Evolutionary conservation across 345 rosid genomes (phyloP).

Genomic region (Erucastrum elatum): DNA sequence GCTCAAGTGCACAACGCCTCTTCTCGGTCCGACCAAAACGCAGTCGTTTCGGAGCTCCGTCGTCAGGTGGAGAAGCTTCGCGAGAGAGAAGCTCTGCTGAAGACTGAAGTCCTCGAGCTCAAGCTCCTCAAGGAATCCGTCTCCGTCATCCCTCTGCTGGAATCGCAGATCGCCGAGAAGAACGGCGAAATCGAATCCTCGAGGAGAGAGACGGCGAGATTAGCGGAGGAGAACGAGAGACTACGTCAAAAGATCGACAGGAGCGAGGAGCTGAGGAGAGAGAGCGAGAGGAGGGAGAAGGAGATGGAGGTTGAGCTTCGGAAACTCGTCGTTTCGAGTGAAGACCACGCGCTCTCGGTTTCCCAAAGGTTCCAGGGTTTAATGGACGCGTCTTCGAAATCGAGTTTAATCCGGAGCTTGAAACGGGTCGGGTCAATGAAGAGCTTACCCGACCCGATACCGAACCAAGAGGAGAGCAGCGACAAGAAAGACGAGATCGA

Average conservation of each 20-base stretch:
- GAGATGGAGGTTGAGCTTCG: slow-evolving; percentile 55
- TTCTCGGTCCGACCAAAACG: slow-evolving; percentile 54
- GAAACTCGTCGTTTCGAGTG: slow-evolving; percentile 45
- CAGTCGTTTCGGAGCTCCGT: slow-evolving; percentile 56
- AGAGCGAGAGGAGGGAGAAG: slow-evolving; percentile 47
- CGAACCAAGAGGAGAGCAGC: background rate
- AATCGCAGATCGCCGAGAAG: slow-evolving; percentile 50
- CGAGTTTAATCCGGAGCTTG: slow-evolving; percentile 52
- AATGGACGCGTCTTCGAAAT: slow-evolving; percentile 56
- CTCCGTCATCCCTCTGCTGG: slow-evolving; percentile 73
- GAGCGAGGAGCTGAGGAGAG: slow-evolving; percentile 28
- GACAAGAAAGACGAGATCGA: slow-evolving; percentile 53
- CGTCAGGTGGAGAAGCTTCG: slow-evolving; percentile 76
- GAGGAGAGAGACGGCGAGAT: slow-evolving; percentile 38
- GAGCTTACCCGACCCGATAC: slow-evolving; percentile 29
- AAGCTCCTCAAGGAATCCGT: slow-evolving; percentile 74
- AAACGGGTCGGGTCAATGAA: slow-evolving; percentile 46
- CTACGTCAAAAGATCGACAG: slow-evolving; percentile 38
- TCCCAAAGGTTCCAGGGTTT: slow-evolving; percentile 77
- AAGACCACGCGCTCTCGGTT: slow-evolving; percentile 48
- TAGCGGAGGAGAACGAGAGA: slow-evolving; percentile 54
- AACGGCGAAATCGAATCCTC: slow-evolving; percentile 49
- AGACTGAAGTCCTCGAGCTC: slow-evolving; percentile 70
- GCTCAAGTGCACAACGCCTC: slow-evolving; percentile 79
- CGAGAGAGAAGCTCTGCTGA: slow-evolving; percentile 63